phyloP scores from a whole-genome alignment of 2,329 filamentous ascomycete species.

The Xylaria digitata region DNA sequence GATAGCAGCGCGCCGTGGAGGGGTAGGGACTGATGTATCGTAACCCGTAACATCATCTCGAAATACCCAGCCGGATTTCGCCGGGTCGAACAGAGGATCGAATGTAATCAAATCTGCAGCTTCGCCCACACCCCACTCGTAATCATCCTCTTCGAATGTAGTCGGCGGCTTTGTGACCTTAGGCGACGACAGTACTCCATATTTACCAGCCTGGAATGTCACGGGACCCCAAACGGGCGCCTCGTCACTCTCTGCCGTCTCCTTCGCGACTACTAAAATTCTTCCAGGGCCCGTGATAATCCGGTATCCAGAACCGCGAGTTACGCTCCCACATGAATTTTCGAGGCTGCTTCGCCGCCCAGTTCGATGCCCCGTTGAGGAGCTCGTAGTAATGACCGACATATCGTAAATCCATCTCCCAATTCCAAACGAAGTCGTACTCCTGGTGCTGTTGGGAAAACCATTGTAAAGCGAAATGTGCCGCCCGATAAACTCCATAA shows the following conservation, averaged over 20 bases:
- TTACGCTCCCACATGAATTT: conserved; percentile 73
- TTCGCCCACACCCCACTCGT: conserved; percentile 68
- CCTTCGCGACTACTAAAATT: conserved; percentile 64
- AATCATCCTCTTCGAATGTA: conserved; percentile 72
- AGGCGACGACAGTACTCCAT: conserved; percentile 65
- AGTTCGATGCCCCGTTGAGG: conserved; percentile 63
- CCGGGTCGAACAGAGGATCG: conserved; percentile 69
- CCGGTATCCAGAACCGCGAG: conserved; percentile 69
- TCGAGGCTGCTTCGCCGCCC: conserved; percentile 67
- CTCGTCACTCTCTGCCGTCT: conserved; percentile 54
- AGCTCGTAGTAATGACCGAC: conserved; percentile 65
- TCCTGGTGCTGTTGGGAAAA: conserved; percentile 59
- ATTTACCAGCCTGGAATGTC: conserved; percentile 47
- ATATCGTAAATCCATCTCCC: conserved; percentile 60
- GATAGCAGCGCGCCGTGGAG: conserved; percentile 68
- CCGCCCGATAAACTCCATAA: conserved; percentile 63
- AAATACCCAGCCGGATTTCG: conserved; percentile 67
- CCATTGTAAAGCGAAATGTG: conserved; percentile 59
- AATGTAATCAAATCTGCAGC: conserved; percentile 70
- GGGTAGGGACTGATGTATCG: conserved; percentile 59
- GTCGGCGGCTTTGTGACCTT: conserved; percentile 70
- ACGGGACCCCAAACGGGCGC: conserved; percentile 72
- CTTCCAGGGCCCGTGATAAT: conserved; percentile 65
- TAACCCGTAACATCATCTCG: conserved; percentile 68
- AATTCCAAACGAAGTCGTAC: conserved; percentile 62